Evolutionary conservation across 176 grass and related monocot genomes (phyloP).

Genomic region (Aegilops speltoides): DNA sequence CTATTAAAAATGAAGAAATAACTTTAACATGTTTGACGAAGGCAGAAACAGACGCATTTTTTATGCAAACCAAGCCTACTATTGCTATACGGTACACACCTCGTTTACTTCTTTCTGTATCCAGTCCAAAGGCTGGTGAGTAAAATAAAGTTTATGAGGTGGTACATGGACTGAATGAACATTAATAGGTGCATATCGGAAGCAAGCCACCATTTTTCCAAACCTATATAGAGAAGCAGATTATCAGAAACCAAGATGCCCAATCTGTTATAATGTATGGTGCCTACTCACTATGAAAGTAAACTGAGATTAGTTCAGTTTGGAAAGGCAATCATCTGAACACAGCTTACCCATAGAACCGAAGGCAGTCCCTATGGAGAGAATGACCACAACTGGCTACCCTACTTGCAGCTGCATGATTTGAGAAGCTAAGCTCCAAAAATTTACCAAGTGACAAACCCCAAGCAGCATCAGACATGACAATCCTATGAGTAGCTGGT

Average conservation of each 20-base stretch:
- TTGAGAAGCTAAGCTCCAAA: conserved; percentile 98
- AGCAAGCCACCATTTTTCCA: conserved; percentile 88
- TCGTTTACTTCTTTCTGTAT: conserved; percentile 79
- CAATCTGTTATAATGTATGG: conserved; percentile 12
- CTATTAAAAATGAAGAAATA: neutral
- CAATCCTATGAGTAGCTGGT: conserved; percentile 82
- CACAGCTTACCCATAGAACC: conserved; percentile 81
- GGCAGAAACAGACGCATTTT: neutral
- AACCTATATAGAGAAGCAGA: conserved; percentile 56
- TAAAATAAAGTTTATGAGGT: conserved; percentile 86
- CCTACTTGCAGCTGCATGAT: conserved; percentile 92
- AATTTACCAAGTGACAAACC: conserved; percentile 98
- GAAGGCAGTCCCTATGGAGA: conserved; percentile 93
- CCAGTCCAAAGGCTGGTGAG: conserved; percentile 81
- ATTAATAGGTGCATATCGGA: conserved; percentile 78
- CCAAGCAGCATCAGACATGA: conserved; percentile 96
- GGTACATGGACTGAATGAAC: conserved; percentile 89
- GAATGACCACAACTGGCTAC: conserved; percentile 92
- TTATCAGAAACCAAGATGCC: conserved; percentile 31
- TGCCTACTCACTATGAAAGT: conserved; percentile 2
- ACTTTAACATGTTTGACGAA: conserved; percentile 13
- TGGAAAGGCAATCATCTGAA: conserved; percentile 17
- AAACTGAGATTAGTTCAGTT: neutral
- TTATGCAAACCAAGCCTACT: conserved; percentile 33
- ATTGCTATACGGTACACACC: conserved; percentile 54